Evolutionary conservation across 2,329 filamentous ascomycete genomes (phyloP), one percentile per base, ranked within the genome.

Genomic region (Tolypocladium nubicola): DNA sequence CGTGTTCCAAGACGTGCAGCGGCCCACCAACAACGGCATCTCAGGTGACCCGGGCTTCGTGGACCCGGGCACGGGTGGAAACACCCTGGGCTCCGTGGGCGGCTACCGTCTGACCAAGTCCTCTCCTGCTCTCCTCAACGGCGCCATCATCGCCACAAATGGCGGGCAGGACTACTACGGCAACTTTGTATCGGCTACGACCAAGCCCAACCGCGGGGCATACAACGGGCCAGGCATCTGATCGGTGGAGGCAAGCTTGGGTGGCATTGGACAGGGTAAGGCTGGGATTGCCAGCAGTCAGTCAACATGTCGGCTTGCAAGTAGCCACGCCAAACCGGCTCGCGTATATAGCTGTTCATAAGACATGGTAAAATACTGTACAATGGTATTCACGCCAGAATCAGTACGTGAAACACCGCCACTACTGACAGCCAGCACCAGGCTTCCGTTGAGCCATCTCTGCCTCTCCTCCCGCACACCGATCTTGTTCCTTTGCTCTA

Each of bases 141-240:
- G 62, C 13, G 55, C 43, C 4, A 11, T 62, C 26, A 60, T 66
- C n/a, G 10, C 43, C 5, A 50, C 57, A 30, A 66, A 61, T 37
- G 63, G 64, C 26, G 62, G 62, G 1, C 41, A 52, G 4, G 64
- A 66, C 53, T 66, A 60, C 47, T 66, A 59, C 37, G 61, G 61
- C 30, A 63, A 61, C 23, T 33, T 54, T 9, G 60, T 66, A 1
- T 61, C 62, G 5, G 30, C 30, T 8, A 37, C 54, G 6, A 35
- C 30, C 4, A 58, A 59, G 47, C 64, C 64, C 3, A 65, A 64
- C 19, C 59, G 58, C 21, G 64, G 64, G 9, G 63, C 61, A 1
- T 66, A 66, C 39, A 59, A 63, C 38, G 63, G 62, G 16, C 39
- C 52, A 30, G 35, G 61, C 6, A 38, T 58, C n/a, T 55, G 35